Evolutionary conservation across 306 rosid species (phyloP), one percentile per base, ranked within the genome.

Genomic region (Vigna hirtella): DNA sequence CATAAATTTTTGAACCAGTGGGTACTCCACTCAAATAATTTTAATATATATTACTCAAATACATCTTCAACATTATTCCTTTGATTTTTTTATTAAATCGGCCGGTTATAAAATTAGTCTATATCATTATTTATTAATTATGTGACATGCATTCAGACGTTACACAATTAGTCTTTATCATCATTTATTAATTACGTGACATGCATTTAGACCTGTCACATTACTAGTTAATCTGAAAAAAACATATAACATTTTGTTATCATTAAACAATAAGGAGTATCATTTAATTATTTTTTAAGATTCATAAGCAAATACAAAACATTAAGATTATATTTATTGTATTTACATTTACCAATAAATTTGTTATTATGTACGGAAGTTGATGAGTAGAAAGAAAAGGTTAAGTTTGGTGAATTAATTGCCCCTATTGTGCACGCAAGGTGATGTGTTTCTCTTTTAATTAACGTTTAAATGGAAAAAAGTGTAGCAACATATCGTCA

Each of bases 391-490:
- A 5, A 42, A 10, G 16, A 30, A 61, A 3, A 58, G 34, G n/a
- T 13, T 30, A 6, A 61, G 10, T 14, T 32, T 61, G 67, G 67
- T 30, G 45, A 62, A 62, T 32, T 32, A 62, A 62, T 43, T n/a
- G 17, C n/a, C 30, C 32, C n/a, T 10, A 50, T 55, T 66, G 48
- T 56, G 74, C 70, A 72, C 70, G 38, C 82, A 79, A 81, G 76
- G 47, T 68, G 72, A 67, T 81, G 75, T 74, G 79, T 75, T 82
- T 58, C 79, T 20, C 84, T 85, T 86, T 20, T 20, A 20, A 20
- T 20, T 20, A 20, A 20, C 22, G 22, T 20, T 20, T n/a, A n/a
- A n/a, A n/a, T n/a, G n/a, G n/a, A n/a, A n/a, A n/a, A n/a, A n/a
- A n/a, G n/a, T n/a, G n/a, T n/a, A n/a, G n/a, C n/a, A n/a, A 18